Percentiles rank a stretch among this genome's conserved stretches.
Evolutionary conservation across 2,329 filamentous ascomycete species (phyloP).

Genomic region (Neobulgaria alba): DNA sequence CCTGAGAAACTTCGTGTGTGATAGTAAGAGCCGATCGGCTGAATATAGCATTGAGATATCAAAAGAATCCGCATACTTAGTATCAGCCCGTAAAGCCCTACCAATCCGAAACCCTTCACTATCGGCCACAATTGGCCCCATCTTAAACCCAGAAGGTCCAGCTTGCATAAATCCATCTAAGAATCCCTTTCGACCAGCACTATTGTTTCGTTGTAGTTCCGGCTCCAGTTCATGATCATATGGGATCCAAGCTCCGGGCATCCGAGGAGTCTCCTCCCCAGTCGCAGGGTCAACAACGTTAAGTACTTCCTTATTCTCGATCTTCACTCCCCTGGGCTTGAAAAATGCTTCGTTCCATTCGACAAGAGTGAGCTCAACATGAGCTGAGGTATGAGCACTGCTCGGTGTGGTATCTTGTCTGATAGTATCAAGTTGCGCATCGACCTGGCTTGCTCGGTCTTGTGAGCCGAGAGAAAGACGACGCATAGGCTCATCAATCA

Average conservation of each 20-base stretch:
- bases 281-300: conserved; percentile 34
- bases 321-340: conserved; percentile 37
- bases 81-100: conserved; percentile 9
- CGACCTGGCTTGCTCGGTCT: conserved; percentile 27
- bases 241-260: conserved; percentile 38
- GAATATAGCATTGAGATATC: no score
- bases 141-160: conserved; percentile 20
- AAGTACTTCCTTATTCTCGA: conserved; percentile 32
- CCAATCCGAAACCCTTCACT: conserved; percentile 20
- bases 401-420: conserved; percentile 4
- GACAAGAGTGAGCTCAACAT: conserved; percentile 35
- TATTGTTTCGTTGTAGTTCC: conserved; percentile 2
- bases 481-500: conserved; percentile 24
- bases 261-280: conserved; percentile 29
- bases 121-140: conserved; percentile 21
- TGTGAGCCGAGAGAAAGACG: conserved; percentile 15
- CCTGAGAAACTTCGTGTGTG: no score
- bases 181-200: conserved; percentile 5
- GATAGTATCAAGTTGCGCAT: conserved; percentile 35
- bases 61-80: conserved; percentile 2
- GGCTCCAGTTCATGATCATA: conserved; percentile 22
- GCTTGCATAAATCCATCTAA: conserved; percentile 10
- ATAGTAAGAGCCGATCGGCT: no score
- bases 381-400: conserved; percentile 16
- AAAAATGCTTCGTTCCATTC: conserved; percentile 54